Percentiles rank a stretch among this genome's conserved stretches.
These are phyloP conservation scores for Nicotiana tomentosiformis DNA, from an alignment of 257 asterid genomes.

Conservation along the genomic window DNA sequence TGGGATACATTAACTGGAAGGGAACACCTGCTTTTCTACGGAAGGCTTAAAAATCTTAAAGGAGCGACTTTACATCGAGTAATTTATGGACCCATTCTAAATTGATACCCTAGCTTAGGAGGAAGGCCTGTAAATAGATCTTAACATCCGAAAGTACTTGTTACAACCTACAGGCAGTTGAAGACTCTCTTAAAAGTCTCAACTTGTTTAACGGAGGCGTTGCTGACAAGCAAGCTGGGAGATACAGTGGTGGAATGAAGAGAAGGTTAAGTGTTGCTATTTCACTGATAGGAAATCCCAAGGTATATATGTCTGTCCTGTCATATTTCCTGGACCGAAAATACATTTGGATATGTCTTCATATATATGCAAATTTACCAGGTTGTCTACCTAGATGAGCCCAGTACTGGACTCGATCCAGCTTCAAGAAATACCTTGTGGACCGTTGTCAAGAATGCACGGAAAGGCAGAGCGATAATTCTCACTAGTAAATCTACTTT, in stretches of 20 bases:
- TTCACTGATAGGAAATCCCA: conserved; percentile 96
- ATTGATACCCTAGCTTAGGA: not conserved
- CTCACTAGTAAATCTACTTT: conserved; percentile 59
- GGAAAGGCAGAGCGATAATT: conserved; percentile 81
- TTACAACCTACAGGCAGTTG: conserved; percentile 58
- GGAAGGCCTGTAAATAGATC: not conserved
- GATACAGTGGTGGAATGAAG: conserved; percentile 99
- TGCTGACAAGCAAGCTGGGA: conserved; percentile 84
- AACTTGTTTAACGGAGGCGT: conserved; percentile 87
- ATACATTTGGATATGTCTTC: not conserved
- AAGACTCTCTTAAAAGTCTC: conserved; percentile 85
- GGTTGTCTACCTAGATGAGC: conserved; percentile 99
- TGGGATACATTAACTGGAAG: conserved; percentile 88
- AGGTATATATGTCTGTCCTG: conserved; percentile 33
- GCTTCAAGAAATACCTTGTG: conserved; percentile 93
- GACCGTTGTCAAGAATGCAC: conserved; percentile 86
- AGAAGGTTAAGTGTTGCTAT: conserved; percentile 99
- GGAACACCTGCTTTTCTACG: conserved; percentile 91
- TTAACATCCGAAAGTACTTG: not conserved
- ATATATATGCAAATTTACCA: conserved; percentile 19
- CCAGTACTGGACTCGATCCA: conserved; percentile 96
- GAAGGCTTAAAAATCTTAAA: conserved; percentile 92
- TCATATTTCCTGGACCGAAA: not conserved
- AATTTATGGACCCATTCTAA: conserved; percentile 17
- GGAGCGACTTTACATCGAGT: conserved; percentile 66